Percentiles rank a stretch among this genome's conserved stretches.
These are phyloP conservation scores for Lentinus brumalis DNA, from an alignment of 768 basidiomycete genomes.

Conservation along the genomic window DNA sequence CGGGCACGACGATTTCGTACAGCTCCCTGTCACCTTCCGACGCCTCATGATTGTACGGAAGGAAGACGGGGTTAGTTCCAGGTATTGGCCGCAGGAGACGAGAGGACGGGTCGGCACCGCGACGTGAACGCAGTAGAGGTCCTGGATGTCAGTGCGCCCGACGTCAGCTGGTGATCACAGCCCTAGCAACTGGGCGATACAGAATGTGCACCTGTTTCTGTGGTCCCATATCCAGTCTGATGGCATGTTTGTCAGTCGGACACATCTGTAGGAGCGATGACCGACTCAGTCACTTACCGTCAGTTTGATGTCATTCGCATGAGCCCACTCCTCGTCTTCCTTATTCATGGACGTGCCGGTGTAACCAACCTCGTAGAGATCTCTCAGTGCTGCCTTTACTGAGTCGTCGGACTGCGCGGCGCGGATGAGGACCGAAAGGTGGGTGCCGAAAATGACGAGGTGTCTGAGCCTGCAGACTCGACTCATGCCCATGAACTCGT, in stretches of 20 bases:
- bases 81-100: slow-evolving; percentile 11
- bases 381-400: slow-evolving; percentile 4
- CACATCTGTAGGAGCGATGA: background rate
- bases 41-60: slow-evolving; percentile 5
- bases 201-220: slow-evolving; percentile 13
- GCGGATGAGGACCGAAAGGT: slow-evolving; percentile 17
- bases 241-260: background rate
- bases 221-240: slow-evolving; percentile 11
- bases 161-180: too few species aligned
- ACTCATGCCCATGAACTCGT: slow-evolving; percentile 15
- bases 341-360: slow-evolving; percentile 21
- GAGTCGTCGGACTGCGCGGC: slow-evolving; percentile 8
- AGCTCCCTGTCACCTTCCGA: background rate
- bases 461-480: slow-evolving; percentile 11
- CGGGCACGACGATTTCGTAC: slow-evolving; percentile 16
- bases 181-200: background rate
- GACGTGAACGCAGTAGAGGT: background rate
- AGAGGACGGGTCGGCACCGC: slow-evolving; percentile 1
- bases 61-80: slow-evolving; percentile 7
- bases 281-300: slow-evolving; percentile 1
- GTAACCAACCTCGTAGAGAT: slow-evolving; percentile 16
- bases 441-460: slow-evolving; percentile 21
- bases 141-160: background rate
- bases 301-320: slow-evolving; percentile 8
- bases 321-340: slow-evolving; percentile 23